Base-by-base conservation (phyloP, 495 filamentous ascomycete species). In the Aspergillus hancockii region DNA sequence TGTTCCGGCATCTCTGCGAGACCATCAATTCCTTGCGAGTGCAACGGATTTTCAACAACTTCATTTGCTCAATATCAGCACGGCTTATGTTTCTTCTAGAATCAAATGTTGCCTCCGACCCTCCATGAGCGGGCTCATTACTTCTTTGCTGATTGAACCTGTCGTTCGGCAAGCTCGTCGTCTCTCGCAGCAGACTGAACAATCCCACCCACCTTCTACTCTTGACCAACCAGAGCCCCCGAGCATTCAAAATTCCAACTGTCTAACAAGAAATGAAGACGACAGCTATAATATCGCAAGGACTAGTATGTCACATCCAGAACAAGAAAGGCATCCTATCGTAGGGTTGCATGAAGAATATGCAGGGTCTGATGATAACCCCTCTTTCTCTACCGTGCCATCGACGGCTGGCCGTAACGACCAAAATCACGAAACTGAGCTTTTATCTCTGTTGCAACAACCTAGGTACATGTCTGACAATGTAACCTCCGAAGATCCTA, bases 111-210 rank as follows among this genome's bases (percentile, higher is more conserved):
- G 60, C 55, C 34, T 55, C 34, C 30, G 54, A 60, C 63, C 63
- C 64, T 75, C 62, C 78, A 94, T 93, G 90, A 86, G 81, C 76
- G 85, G 81, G 69, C 80, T 90, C 57, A 82, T 93, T 57, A 81
- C 82, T 45, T 88, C 90, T 31, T 86, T 92, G 64, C 72, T 93
- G 60, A 87, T 90, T 67, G 89, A 90, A 62, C 85, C 89, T 52
- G 88, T 90, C 67, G 77, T 91, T 66, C 88, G 88, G 72, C 84
- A 90, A 75, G 87, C 87, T 60, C 84, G 86, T 59, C 86, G 88
- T 60, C 85, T 88, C 68, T 90, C 88, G 45, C 71, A 77, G 61
- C 72, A 61, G 32, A 56, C 61, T 47, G 43, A 23, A 47, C 49
- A 55, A 54, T 13, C 58, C 41, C 59, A 50, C 32, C 59, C 59